Evolutionary conservation across 1,139 yeast genomes (phyloP), one percentile per base, ranked within the genome.

Genomic region (Barnettozyma hawaiiensis): DNA sequence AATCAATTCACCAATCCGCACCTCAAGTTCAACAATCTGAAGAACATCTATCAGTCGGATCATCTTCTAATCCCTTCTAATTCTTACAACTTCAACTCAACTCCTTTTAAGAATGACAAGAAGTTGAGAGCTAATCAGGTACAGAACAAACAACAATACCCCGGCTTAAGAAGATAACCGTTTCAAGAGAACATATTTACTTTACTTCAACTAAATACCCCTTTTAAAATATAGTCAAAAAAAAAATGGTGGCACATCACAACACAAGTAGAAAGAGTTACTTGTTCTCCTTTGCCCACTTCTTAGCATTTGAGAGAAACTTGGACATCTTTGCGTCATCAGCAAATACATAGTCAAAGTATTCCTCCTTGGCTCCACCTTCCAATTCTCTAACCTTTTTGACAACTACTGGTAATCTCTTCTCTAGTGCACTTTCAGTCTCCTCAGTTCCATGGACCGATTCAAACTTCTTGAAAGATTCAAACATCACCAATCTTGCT

Each of bases 391-490:
- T 66, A 31, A 73, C 67, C 52, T 70, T 73, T 51, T 71, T 78
- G 15, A 76, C 75, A 20, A 75, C 62, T 10, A 69, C 65, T 0
- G 97, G 96, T 41, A 78, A 60, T 53, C 79, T 75, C 21, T 63
- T 60, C 5, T 59, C 60, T 8, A 82, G 72, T 7, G 46, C 53
- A 2, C 58, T 57, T 15, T 63, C 51, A 0, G 74, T 52, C 4
- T 64, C 68, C 0, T 53, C 60, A 18, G 67, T 62, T 0, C 97
- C 97, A 57, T 86, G 78, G 2, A 62, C 64, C 31, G 63, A 55
- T 55, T 89, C 96, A 61, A 84, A 89, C 43, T 71, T 71, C 39
- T 67, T 66, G 73, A 84, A 78, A 0, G 89, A 79, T 45, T 84
- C 81, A 24, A 81, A 65, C 6, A 89, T 60, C 1, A 69, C 60